Evolutionary conservation across 306 rosid genomes (phyloP).

Genomic region (Corylus heterophylla): DNA sequence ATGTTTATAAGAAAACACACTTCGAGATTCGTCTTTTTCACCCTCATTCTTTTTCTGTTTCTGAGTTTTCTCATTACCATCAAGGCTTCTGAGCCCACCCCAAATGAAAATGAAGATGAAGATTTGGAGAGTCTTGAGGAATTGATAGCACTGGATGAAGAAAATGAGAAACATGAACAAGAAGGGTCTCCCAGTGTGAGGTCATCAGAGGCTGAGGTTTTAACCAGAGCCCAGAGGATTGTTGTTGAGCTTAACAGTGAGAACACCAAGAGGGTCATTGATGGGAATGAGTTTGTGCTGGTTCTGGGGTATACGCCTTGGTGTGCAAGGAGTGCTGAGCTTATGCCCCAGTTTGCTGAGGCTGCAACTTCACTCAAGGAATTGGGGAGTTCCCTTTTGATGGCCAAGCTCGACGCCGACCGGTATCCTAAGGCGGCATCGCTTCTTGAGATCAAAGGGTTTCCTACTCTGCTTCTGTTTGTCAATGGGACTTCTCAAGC

Average conservation of each 20-base stretch:
- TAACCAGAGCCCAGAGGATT: conserved; percentile 85
- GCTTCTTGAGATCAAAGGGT: conserved; percentile 74
- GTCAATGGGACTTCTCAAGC: conserved; percentile 80
- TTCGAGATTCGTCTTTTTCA: conserved; percentile 44
- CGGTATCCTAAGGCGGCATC: conserved; percentile 78
- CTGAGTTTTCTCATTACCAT: conserved; percentile 31
- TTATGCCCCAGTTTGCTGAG: conserved; percentile 95
- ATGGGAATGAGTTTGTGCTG: conserved; percentile 68
- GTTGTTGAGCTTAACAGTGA: conserved; percentile 77
- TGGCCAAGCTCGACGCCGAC: conserved; percentile 93
- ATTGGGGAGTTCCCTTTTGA: conserved; percentile 58
- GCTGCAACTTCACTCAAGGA: conserved; percentile 80
- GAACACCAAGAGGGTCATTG: conserved; percentile 61
- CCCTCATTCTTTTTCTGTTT: conserved; percentile 54
- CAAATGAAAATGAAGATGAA: conserved; percentile 39
- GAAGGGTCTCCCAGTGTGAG: conserved; percentile 37
- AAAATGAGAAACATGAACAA: conserved; percentile 46
- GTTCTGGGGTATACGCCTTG: conserved; percentile 95
- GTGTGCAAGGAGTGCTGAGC: conserved; percentile 95
- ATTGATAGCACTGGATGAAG: conserved; percentile 77
- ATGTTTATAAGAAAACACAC: conserved; percentile 55
- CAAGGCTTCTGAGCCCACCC: conserved; percentile 42
- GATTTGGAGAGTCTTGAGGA: conserved; percentile 66
- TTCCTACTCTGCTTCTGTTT: conserved; percentile 82
- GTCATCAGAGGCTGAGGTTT: conserved; percentile 73